These are phyloP conservation scores for Scalesia atractyloides DNA, from an alignment of 129 eudicot species.

Conservation along the genomic window DNA sequence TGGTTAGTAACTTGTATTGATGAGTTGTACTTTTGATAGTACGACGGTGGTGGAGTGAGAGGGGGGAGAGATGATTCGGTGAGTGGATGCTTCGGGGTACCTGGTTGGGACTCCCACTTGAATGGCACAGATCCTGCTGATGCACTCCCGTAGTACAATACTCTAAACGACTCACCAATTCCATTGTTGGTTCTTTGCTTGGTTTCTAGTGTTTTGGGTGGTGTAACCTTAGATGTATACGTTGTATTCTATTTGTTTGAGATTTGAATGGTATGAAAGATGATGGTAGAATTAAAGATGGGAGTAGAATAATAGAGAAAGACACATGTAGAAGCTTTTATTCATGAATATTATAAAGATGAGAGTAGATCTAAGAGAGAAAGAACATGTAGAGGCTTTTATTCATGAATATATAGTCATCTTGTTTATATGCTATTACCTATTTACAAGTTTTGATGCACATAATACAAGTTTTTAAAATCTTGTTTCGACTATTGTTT, in stretches of 20 bases:
- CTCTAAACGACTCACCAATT: slow-evolving; percentile 53
- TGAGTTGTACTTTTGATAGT: slow-evolving; percentile 17
- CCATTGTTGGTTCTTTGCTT: slow-evolving; percentile 30
- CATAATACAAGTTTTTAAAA: slow-evolving; percentile 14
- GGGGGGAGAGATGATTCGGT: slow-evolving; percentile 54
- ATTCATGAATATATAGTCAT: background rate
- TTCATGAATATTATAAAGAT: no score
- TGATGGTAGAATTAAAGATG: background rate
- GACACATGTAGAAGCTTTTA: background rate
- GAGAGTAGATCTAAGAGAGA: no score
- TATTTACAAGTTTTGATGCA: slow-evolving; percentile 20
- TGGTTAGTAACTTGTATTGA: slow-evolving; percentile 21
- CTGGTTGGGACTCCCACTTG: slow-evolving; percentile 83
- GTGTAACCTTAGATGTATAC: slow-evolving; percentile 14
- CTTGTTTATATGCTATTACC: slow-evolving; percentile 10
- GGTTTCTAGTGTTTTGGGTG: slow-evolving; percentile 25
- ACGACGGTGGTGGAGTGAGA: slow-evolving; percentile 82
- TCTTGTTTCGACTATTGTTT: no score
- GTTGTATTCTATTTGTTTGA: slow-evolving; percentile 8
- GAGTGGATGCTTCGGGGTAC: slow-evolving; percentile 68
- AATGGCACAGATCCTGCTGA: slow-evolving; percentile 72
- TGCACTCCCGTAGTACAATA: slow-evolving; percentile 63
- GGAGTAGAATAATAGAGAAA: slow-evolving; percentile 4
- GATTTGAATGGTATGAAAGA: background rate
- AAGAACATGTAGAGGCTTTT: no score